Percentiles rank a stretch among this genome's conserved stretches.
phyloP scores from a whole-genome alignment of 139 green algal genomes.

The Chlamydomonas applanata region DNA sequence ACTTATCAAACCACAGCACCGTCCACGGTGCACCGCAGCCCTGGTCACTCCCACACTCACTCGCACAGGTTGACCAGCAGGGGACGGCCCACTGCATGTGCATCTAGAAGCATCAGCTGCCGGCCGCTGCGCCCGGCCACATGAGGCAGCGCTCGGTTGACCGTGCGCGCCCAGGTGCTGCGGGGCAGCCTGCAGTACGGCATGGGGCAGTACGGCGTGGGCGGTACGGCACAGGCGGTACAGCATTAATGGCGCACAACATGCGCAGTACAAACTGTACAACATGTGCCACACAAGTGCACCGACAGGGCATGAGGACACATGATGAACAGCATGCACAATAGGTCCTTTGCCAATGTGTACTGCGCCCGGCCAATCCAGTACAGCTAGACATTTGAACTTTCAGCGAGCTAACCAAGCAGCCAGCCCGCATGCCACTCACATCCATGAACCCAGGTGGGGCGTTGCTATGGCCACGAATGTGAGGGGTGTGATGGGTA shows the following conservation, averaged over 20 bases:
- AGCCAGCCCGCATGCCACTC: not conserved
- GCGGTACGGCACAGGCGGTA: not conserved
- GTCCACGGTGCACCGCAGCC: too few species aligned
- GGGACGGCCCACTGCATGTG: slow-evolving; percentile 24
- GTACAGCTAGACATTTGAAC: not conserved
- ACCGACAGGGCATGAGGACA: too few species aligned
- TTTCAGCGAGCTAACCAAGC: not conserved
- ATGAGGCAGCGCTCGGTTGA: not conserved
- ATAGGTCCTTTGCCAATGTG: too few species aligned
- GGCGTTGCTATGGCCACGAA: slow-evolving; percentile 35
- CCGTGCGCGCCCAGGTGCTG: not conserved
- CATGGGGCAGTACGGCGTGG: not conserved
- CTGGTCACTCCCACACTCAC: not conserved
- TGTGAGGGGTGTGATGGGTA: slow-evolving; percentile 13
- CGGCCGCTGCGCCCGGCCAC: slow-evolving; percentile 9
- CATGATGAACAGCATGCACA: too few species aligned
- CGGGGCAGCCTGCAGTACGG: not conserved
- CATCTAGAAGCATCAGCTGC: slow-evolving; percentile 37
- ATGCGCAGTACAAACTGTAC: too few species aligned
- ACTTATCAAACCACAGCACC: too few species aligned
- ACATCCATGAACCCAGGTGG: slow-evolving; percentile 34
- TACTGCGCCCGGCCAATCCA: not conserved
- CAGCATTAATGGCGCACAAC: not conserved
- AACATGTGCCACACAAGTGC: too few species aligned
- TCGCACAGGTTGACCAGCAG: slow-evolving; percentile 32